Evolutionary conservation across 805 yeast species (phyloP), one percentile per base, ranked within the genome.

Genomic region (Myxozyma lipomycoides): DNA sequence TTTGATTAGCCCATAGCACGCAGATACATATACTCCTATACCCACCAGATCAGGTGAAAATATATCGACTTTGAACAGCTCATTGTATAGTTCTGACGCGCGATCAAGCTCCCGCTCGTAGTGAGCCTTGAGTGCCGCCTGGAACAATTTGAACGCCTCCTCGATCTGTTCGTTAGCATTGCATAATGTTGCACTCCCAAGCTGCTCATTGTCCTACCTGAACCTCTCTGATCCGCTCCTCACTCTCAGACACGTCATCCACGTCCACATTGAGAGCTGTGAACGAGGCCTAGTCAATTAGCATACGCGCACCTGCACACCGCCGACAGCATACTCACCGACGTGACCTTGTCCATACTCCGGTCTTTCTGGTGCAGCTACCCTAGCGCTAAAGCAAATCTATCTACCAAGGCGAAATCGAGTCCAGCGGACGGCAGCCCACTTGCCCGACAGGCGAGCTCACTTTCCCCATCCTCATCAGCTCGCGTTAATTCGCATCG

Each of bases 201-300:
- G 28, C 35, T n/a, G 24, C n/a, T 24, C 18, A 21, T 43, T 19
- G 22, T 18, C 26, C 26, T 43, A 79, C 78, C 61, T 91, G 97
- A 22, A 91, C 72, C 64, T 93, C 99, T 43, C 96, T 73, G 1
- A 97, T 84, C 62, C 89, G 95, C 57, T 88, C 91, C 57, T 90
- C 96, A 30, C 83, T 84, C 56, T 86, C 91, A 18, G 68, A 69
- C 3, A 77, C 68, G 45, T 84, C 86, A 62, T 86, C 95, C 49
- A 84, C 91, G 37, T 78, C 78, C 41, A 83, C 69, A 62, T 91
- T 91, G 40, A 90, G 74, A 1, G 98, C 95, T 28, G 82, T 75
- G 66, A 91, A 90, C 1, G 59, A 40, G n/a, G 52, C 55, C 60
- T 55, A 18, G 10, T 43, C 5, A 5, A 23, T 7, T 28, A 28